Percentiles rank a stretch among this genome's conserved stretches.
phyloP scores from a whole-genome alignment of 495 filamentous ascomycete species.

The Aspergillus bridgeri region DNA sequence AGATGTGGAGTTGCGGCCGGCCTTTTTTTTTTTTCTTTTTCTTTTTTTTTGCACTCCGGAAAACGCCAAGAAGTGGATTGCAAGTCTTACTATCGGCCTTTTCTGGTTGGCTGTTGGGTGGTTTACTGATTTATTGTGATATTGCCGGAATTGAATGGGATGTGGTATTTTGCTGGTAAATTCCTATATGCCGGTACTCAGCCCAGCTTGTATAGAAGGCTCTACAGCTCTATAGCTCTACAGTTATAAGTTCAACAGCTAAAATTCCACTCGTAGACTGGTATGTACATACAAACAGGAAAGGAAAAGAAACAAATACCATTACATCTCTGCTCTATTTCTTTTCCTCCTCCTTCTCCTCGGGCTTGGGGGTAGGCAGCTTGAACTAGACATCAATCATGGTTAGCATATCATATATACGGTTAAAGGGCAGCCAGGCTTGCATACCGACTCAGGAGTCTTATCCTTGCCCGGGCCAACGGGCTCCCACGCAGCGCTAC shows the following conservation, averaged over 20 bases:
- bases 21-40: conserved; percentile 2
- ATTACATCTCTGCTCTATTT: conserved; percentile 62
- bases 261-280: conserved; percentile 34
- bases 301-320: conserved; percentile 34
- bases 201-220: background rate
- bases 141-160: background rate
- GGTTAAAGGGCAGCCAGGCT: background rate
- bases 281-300: conserved; percentile 45
- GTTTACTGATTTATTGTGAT: too few relatives aligned
- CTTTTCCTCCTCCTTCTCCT: conserved; percentile 89
- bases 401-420: background rate
- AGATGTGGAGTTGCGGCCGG: background rate
- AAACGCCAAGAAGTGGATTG: conserved; percentile 10
- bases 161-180: background rate
- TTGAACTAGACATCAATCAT: conserved; percentile 60
- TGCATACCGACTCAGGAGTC: conserved; percentile 69
- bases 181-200: too few relatives aligned
- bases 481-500: conserved; percentile 74
- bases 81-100: background rate
- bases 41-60: conserved; percentile 2
- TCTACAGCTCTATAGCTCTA: background rate
- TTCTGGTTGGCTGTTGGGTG: background rate
- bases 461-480: conserved; percentile 76
- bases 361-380: conserved; percentile 90
- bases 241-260: conserved; percentile 8